Conservation (phyloP, 2,329 filamentous ascomycete genomes). For the Cryphonectria nitschkei region DNA sequence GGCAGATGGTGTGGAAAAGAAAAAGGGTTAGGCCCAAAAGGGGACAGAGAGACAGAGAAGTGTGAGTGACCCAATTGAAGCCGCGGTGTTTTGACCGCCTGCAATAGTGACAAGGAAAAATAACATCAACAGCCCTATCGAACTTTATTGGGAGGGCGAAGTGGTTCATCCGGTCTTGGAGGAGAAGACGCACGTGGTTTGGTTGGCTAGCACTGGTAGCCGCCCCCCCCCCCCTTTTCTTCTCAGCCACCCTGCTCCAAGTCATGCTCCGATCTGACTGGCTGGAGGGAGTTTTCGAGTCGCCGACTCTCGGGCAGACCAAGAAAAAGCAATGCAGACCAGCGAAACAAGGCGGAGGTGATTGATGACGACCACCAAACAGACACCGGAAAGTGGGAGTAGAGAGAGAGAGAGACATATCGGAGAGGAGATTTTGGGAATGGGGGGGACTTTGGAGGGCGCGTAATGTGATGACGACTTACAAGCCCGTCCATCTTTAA, state of each 20-base stretch:
- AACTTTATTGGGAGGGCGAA: not conserved
- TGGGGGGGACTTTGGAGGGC: not conserved
- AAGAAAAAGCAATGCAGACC: too few species aligned
- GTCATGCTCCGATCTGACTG: not conserved
- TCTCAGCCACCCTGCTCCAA: not conserved
- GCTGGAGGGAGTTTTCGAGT: not conserved
- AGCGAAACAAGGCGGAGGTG: too few species aligned
- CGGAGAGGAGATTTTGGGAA: not conserved
- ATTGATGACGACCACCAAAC: not conserved
- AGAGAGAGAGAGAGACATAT: too few species aligned
- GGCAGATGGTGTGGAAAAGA: not conserved
- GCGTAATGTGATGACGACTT: conserved; percentile 7
- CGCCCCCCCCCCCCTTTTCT: not conserved
- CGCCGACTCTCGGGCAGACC: not conserved
- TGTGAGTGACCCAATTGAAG: too few species aligned
- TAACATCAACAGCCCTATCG: not conserved
- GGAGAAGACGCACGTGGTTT: not conserved
- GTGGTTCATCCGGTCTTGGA: not conserved
- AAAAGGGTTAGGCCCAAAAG: too few species aligned
- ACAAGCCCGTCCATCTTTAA: not conserved
- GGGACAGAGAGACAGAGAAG: too few species aligned
- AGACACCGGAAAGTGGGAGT: not conserved
- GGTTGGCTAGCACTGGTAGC: not conserved
- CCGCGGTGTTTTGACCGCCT: not conserved
- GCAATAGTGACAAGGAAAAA: not conserved